Conservation (phyloP, 2,329 filamentous ascomycete species). For the Paracoccidioides brasiliensis region DNA sequence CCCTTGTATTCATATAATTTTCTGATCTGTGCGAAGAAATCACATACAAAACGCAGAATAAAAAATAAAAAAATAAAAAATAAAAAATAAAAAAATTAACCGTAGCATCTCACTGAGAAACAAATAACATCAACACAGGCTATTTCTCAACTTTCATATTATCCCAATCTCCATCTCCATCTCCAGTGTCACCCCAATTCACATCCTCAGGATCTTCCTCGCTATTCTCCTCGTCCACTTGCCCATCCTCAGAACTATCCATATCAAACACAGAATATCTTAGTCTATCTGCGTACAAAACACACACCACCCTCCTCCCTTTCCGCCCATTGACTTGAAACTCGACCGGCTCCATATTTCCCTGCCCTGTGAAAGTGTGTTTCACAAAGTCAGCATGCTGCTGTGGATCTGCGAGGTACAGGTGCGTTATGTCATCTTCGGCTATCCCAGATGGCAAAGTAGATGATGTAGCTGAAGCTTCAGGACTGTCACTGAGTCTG, state of each 20-base stretch:
- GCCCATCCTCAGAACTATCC: conserved; percentile 28
- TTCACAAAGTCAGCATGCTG: conserved; percentile 20
- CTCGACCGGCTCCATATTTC: conserved; percentile 35
- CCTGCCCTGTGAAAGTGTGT: conserved; percentile 35
- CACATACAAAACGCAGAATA: too few species aligned
- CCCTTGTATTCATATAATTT: background rate
- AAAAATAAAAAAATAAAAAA: too few species aligned
- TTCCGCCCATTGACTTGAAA: conserved; percentile 45
- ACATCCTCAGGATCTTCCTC: conserved; percentile 19
- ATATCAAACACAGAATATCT: conserved; percentile 46
- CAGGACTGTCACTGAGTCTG: conserved; percentile 11
- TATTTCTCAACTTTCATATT: background rate
- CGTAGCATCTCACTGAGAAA: background rate
- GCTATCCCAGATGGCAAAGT: background rate
- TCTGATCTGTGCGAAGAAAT: background rate
- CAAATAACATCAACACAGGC: background rate
- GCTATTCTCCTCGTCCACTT: conserved; percentile 16
- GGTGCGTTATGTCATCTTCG: conserved; percentile 5
- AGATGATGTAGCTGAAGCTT: conserved; percentile 1
- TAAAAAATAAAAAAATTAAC: background rate
- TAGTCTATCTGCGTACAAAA: conserved; percentile 41
- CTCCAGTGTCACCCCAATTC: conserved; percentile 15
- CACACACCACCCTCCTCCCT: conserved; percentile 40
- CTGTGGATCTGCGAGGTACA: conserved; percentile 9
- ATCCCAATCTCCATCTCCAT: conserved; percentile 8